Percentiles rank a stretch among this genome's conserved stretches.
These are phyloP conservation scores for Cystoderma amianthinum DNA, from an alignment of 768 basidiomycete genomes.

Conservation along the genomic window DNA sequence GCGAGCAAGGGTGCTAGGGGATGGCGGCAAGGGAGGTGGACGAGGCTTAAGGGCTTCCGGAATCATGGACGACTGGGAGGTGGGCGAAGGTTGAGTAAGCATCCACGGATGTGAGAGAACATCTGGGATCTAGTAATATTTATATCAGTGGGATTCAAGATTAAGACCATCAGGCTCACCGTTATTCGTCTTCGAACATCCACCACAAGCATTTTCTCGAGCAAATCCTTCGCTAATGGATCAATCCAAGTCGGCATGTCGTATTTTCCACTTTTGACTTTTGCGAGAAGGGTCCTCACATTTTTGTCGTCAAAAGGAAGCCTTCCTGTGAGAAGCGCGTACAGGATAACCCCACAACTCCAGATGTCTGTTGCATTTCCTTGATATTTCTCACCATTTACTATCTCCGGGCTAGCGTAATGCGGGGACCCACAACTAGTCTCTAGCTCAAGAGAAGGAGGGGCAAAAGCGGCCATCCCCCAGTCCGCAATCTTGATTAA, in stretches of 20 bases:
- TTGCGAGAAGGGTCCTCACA: slow-evolving; percentile 64
- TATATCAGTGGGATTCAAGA: no score
- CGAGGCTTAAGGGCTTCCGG: slow-evolving; percentile 24
- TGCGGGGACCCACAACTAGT: slow-evolving; percentile 96
- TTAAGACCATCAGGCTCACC: no score
- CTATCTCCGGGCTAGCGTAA: slow-evolving; percentile 95
- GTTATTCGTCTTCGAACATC: slow-evolving; percentile 76
- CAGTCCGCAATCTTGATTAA: slow-evolving; percentile 96
- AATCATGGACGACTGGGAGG: slow-evolving; percentile 19
- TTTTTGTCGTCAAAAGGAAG: slow-evolving; percentile 95
- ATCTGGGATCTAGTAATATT: slow-evolving; percentile 62
- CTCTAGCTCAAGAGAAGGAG: slow-evolving; percentile 77
- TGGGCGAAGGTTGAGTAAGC: slow-evolving; percentile 18
- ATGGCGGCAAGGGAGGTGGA: slow-evolving; percentile 46
- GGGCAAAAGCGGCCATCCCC: slow-evolving; percentile 97
- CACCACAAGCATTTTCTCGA: slow-evolving; percentile 83
- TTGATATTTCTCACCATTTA: slow-evolving; percentile 82
- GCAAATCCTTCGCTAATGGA: slow-evolving; percentile 76
- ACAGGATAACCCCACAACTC: slow-evolving; percentile 95
- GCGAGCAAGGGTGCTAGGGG: slow-evolving; percentile 59
- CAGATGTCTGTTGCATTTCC: slow-evolving; percentile 92
- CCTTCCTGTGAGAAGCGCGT: slow-evolving; percentile 80
- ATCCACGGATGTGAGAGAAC: slow-evolving; percentile 87
- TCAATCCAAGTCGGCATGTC: slow-evolving; percentile 79
- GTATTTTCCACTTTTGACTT: slow-evolving; percentile 85